phyloP scores from a whole-genome alignment of 768 basidiomycete genomes.

The Boletus patriciae region DNA sequence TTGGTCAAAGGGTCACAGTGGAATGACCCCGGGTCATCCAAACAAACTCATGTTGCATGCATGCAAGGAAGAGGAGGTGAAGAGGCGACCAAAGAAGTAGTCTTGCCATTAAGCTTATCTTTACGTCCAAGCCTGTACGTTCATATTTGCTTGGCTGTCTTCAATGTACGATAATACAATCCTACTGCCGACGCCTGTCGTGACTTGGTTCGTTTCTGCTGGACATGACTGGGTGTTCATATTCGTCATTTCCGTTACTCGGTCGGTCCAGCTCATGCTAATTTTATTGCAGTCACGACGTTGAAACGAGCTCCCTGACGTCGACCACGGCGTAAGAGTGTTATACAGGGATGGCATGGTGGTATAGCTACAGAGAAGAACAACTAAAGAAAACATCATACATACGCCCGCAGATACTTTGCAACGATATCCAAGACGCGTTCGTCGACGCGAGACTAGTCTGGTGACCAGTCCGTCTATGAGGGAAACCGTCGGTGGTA shows the following conservation, averaged over 20 bases:
- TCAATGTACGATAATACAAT: constrained; percentile 20
- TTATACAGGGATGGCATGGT: no score
- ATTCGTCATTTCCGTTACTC: neutral
- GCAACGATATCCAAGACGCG: constrained; percentile 13
- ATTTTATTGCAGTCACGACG: neutral
- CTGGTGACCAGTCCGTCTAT: no score
- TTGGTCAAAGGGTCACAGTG: constrained; percentile 90
- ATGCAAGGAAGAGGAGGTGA: constrained; percentile 86
- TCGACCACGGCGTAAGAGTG: neutral
- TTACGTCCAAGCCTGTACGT: neutral
- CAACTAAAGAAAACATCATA: neutral
- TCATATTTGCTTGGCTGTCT: constrained; percentile 6
- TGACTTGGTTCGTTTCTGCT: neutral
- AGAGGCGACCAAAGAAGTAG: constrained; percentile 49
- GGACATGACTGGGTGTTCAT: neutral
- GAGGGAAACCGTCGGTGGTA: no score
- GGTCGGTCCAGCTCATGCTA: neutral
- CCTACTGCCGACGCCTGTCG: neutral
- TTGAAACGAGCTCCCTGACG: neutral
- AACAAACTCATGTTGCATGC: constrained; percentile 85
- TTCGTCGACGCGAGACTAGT: constrained; percentile 13
- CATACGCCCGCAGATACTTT: constrained; percentile 3
- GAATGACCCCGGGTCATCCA: constrained; percentile 65
- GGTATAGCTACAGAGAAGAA: neutral
- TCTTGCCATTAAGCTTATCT: constrained; percentile 2